A percentile compares a stretch with the other conserved stretches of the same genome.
Evolutionary conservation across 2,329 filamentous ascomycete genomes (phyloP).

Genomic region (Ceratocystiopsis sp.): DNA sequence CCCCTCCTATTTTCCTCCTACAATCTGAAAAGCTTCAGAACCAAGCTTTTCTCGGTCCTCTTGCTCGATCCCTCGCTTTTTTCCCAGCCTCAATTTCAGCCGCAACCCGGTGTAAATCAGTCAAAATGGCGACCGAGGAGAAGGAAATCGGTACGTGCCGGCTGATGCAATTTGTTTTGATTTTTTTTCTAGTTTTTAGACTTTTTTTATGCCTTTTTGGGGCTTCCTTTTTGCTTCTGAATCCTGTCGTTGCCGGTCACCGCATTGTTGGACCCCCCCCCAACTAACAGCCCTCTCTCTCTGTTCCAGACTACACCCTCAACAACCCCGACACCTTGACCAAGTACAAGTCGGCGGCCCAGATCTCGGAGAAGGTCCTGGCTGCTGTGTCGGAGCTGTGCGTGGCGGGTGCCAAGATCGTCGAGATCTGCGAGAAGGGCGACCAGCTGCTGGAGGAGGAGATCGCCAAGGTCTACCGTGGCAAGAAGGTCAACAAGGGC

Average conservation of each 20-base stretch:
- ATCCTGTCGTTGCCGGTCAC: too few relatives aligned
- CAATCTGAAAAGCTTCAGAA: constrained; percentile 3
- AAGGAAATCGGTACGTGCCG: constrained; percentile 26
- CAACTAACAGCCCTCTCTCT: background rate
- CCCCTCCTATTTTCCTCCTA: constrained; percentile 1
- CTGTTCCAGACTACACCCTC: constrained; percentile 58
- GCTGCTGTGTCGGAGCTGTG: constrained; percentile 61
- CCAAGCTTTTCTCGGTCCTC: background rate
- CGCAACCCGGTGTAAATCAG: too few relatives aligned
- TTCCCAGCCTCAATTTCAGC: background rate
- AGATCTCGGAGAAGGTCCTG: constrained; percentile 91
- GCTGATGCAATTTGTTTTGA: too few relatives aligned
- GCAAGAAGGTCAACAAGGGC: constrained; percentile 92
- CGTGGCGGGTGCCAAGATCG: constrained; percentile 76
- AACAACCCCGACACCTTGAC: constrained; percentile 89
- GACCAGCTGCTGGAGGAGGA: constrained; percentile 92
- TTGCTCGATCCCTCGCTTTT: background rate
- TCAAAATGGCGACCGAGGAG: constrained; percentile 19
- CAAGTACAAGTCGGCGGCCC: constrained; percentile 95
- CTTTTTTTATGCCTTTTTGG: background rate
- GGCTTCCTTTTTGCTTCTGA: background rate
- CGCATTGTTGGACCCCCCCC: background rate
- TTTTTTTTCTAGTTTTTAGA: background rate
- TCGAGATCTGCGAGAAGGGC: constrained; percentile 87
- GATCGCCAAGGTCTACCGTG: constrained; percentile 89